phyloP scores from a whole-genome alignment of 1,139 yeast species.

The Hanseniaspora uvarum region DNA sequence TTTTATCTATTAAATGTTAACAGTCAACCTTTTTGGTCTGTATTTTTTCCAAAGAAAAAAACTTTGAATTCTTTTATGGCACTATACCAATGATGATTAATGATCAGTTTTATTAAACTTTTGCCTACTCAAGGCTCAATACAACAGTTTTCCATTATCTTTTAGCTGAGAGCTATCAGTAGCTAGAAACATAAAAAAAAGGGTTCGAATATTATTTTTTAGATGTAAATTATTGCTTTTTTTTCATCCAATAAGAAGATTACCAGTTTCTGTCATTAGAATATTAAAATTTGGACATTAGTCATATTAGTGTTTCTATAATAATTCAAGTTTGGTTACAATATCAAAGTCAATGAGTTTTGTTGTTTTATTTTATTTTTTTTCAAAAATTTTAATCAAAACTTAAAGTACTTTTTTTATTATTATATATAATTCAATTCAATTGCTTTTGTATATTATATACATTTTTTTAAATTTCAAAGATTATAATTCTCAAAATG shows the following conservation, averaged over 20 bases:
- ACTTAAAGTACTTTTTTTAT: not conserved
- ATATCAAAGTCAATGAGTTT: not conserved
- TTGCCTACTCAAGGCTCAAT: conserved; percentile 15
- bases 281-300: not conserved
- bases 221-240: not conserved
- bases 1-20: not conserved
- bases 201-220: conserved; percentile 1
- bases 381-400: not conserved
- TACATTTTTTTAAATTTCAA: not conserved
- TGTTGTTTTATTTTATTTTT: not conserved
- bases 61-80: not conserved
- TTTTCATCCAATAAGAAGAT: not conserved
- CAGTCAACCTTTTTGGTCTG: not conserved
- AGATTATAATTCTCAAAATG: not conserved
- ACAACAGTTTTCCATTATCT: conserved; percentile 15
- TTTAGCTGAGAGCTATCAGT: conserved; percentile 18
- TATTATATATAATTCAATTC: too few relatives aligned
- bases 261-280: conserved; percentile 3
- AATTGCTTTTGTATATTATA: not conserved
- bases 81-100: not conserved
- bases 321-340: not conserved
- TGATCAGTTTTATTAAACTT: not conserved
- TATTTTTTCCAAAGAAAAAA: not conserved
- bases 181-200: conserved; percentile 14
- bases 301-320: not conserved